These are phyloP conservation scores for Alternaria conjuncta DNA, from an alignment of 2,329 filamentous ascomycete genomes.

Conservation along the genomic window DNA sequence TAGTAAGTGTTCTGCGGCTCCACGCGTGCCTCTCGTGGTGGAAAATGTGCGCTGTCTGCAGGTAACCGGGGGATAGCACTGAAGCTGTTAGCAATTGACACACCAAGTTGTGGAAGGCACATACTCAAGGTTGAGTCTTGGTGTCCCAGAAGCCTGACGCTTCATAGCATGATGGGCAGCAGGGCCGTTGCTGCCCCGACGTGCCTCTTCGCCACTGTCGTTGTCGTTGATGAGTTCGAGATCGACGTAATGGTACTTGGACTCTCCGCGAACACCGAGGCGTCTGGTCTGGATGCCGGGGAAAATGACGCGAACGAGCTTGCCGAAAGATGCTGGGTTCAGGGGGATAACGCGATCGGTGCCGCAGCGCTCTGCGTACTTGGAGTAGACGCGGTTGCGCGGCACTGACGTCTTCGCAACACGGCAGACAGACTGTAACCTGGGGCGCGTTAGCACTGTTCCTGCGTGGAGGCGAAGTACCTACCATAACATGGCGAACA, in stretches of 20 bases:
- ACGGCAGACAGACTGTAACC: constrained; percentile 74
- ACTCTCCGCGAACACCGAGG: constrained; percentile 91
- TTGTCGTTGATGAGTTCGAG: constrained; percentile 58
- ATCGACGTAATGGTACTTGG: constrained; percentile 91
- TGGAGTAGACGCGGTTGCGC: constrained; percentile 90
- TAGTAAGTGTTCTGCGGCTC: constrained; percentile 38
- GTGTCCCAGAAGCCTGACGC: constrained; percentile 42
- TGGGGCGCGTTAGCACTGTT: constrained; percentile 49
- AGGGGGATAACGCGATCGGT: constrained; percentile 92
- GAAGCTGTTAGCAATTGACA: constrained; percentile 19
- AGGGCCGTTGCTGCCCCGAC: constrained; percentile 29
- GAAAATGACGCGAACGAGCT: constrained; percentile 94
- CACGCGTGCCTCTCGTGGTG: constrained; percentile 38
- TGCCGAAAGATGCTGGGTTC: constrained; percentile 97
- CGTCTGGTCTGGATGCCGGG: constrained; percentile 92
- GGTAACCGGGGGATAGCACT: constrained; percentile 54
- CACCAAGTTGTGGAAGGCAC: background rate
- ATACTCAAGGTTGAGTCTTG: constrained; percentile 47
- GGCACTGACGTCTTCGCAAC: constrained; percentile 86
- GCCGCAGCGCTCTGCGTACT: constrained; percentile 91
- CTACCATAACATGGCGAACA: constrained; percentile 89
- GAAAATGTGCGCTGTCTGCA: constrained; percentile 58
- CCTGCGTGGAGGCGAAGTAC: constrained; percentile 28
- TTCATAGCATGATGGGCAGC: constrained; percentile 31
- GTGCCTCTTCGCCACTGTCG: constrained; percentile 34